phyloP scores from a whole-genome alignment of 2,329 filamentous ascomycete species.

The Venturiaceae sp. region DNA sequence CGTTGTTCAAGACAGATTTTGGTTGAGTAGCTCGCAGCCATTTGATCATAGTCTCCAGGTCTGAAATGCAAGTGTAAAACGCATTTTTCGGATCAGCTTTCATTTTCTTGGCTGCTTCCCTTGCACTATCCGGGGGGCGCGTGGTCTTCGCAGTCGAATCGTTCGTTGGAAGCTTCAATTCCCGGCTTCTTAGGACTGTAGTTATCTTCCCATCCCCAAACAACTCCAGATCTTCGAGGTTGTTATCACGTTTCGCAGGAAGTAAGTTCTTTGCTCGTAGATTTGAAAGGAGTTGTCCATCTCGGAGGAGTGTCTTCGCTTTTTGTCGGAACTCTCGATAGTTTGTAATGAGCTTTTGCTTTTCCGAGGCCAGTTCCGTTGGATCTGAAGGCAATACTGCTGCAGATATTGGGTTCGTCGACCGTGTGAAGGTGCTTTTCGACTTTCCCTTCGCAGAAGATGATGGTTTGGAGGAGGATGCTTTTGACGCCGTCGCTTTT shows the following conservation, averaged over 20 bases:
- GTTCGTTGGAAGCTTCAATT: background rate
- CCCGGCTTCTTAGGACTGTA: background rate
- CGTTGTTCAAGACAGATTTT: conserved; percentile 1
- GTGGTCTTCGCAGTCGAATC: background rate
- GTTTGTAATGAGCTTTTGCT: background rate
- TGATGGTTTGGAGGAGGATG: background rate
- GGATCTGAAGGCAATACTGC: background rate
- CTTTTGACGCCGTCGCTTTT: background rate
- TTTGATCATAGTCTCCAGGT: conserved; percentile 5
- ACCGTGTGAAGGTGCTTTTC: background rate
- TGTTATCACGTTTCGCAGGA: background rate
- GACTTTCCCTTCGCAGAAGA: background rate
- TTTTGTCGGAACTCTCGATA: background rate
- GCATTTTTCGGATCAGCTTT: background rate
- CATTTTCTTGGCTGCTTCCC: conserved; percentile 4
- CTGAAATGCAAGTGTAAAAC: background rate
- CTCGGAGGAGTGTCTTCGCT: background rate
- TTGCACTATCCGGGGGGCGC: background rate
- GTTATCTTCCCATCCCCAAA: background rate
- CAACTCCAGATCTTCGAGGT: background rate
- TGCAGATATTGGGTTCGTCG: background rate
- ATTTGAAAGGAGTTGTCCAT: background rate
- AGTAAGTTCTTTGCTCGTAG: background rate
- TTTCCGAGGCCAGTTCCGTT: background rate
- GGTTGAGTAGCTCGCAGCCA: background rate